Evolutionary conservation across 1,284 basidiomycete species (phyloP).

Genomic region (Stereum hirsutum): DNA sequence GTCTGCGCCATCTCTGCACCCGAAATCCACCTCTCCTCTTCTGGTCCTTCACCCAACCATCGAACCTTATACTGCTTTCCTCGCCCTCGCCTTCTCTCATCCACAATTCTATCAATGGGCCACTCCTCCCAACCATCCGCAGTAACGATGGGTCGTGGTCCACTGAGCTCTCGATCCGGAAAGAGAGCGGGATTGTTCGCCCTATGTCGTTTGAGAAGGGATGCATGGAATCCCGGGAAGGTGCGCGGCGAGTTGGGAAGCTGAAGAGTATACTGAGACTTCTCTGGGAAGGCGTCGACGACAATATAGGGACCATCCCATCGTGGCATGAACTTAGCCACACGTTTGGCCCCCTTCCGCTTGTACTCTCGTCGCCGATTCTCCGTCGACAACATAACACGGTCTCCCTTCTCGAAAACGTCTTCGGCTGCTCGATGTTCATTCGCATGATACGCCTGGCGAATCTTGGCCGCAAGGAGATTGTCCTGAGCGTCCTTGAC

Average conservation of each 20-base stretch:
- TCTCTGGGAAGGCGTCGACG: constrained; percentile 5
- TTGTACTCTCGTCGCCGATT: constrained; percentile 12
- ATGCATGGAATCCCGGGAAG: constrained; percentile 7
- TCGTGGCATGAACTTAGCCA: constrained; percentile 16
- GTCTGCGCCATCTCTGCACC: too few species aligned
- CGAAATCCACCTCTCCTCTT: too few species aligned
- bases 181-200: constrained; percentile 7
- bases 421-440: constrained; percentile 2
- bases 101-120: constrained; percentile 8
- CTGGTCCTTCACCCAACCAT: too few species aligned
- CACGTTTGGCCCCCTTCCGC: constrained; percentile 3
- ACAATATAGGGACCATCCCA: constrained; percentile 13
- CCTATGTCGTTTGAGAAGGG: not conserved
- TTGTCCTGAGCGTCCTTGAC: constrained; percentile 11
- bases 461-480: constrained; percentile 10
- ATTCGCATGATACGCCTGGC: constrained; percentile 11
- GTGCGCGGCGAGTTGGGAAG: constrained; percentile 5
- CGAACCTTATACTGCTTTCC: not conserved
- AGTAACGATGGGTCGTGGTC: constrained; percentile 10
- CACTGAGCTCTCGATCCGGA: constrained; percentile 1
- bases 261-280: constrained; percentile 10
- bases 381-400: constrained; percentile 7
- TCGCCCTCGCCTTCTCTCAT: constrained; percentile 3
- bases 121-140: constrained; percentile 9
- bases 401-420: constrained; percentile 6